phyloP scores from a whole-genome alignment of 805 yeast species.

The Zygotorulaspora danielsina region DNA sequence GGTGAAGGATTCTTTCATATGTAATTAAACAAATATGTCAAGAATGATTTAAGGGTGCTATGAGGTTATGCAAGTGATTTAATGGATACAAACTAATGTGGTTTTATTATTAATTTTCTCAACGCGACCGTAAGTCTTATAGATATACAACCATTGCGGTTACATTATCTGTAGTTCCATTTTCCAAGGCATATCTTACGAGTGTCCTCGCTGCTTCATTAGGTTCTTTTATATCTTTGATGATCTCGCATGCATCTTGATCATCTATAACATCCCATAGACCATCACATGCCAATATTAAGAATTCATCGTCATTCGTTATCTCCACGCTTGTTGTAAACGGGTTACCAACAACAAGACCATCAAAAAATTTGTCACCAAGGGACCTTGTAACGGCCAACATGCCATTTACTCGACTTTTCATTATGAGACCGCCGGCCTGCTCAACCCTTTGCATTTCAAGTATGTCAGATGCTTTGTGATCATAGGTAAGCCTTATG shows the following conservation, averaged over 20 bases:
- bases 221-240: slow-evolving; percentile 53
- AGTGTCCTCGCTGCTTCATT: slow-evolving; percentile 61
- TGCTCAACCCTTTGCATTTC: slow-evolving; percentile 73
- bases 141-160: slow-evolving; percentile 80
- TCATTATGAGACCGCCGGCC: slow-evolving; percentile 83
- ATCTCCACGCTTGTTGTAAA: slow-evolving; percentile 86
- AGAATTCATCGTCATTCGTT: slow-evolving; percentile 58
- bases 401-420: slow-evolving; percentile 91
- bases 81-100: too few species aligned
- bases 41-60: too few species aligned
- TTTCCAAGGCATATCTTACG: slow-evolving; percentile 68
- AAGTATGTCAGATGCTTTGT: slow-evolving; percentile 77
- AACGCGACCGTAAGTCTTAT: too few species aligned
- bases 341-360: slow-evolving; percentile 82
- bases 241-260: slow-evolving; percentile 72
- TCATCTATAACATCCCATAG: slow-evolving; percentile 93
- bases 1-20: too few species aligned
- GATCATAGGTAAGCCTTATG: slow-evolving; percentile 82
- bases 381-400: slow-evolving; percentile 90
- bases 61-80: too few species aligned
- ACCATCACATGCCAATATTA: slow-evolving; percentile 94
- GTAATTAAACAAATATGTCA: too few species aligned
- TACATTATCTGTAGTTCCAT: slow-evolving; percentile 82
- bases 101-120: too few species aligned
- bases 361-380: slow-evolving; percentile 92